phyloP scores from a whole-genome alignment of 2,329 filamentous ascomycete species.

The Colletotrichum magnum region DNA sequence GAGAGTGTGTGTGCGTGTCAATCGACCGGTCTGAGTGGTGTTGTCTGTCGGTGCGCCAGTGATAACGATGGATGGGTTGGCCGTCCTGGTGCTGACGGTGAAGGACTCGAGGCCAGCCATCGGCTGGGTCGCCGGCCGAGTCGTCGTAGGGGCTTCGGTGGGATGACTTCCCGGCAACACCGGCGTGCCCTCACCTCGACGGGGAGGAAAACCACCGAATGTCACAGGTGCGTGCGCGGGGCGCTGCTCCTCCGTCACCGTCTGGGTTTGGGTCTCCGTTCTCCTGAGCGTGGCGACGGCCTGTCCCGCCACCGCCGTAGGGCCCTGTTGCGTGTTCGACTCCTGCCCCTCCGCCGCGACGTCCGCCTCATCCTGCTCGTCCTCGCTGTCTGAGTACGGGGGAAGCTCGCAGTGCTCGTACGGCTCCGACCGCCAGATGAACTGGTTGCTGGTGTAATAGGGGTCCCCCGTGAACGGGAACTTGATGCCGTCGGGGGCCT shows the following conservation, averaged over 20 bases:
- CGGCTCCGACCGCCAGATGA: conserved; percentile 20
- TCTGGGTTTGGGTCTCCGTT: too few species aligned
- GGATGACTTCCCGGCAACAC: too few species aligned
- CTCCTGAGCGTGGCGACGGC: background rate
- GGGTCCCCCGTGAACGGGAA: conserved; percentile 30
- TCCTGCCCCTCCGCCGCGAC: background rate
- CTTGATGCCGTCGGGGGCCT: background rate
- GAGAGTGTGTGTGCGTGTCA: background rate
- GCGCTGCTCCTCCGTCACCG: too few species aligned
- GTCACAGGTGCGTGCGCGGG: too few species aligned
- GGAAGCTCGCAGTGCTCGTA: conserved; percentile 25
- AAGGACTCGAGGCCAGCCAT: background rate
- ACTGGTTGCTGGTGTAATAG: conserved; percentile 37
- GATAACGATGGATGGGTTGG: conserved; percentile 5
- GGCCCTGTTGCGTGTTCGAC: background rate
- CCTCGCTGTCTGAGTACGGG: too few species aligned
- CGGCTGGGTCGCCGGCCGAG: too few species aligned
- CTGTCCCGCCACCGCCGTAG: background rate
- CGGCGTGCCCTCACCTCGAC: too few species aligned
- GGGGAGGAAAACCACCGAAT: too few species aligned
- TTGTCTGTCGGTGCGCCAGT: background rate
- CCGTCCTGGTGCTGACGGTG: background rate
- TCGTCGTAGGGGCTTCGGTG: too few species aligned
- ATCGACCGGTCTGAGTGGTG: background rate
- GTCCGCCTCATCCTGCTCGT: background rate